Evolutionary conservation across 805 yeast species (phyloP), one percentile per base, ranked within the genome.

Genomic region (Candida methanosorbosa): DNA sequence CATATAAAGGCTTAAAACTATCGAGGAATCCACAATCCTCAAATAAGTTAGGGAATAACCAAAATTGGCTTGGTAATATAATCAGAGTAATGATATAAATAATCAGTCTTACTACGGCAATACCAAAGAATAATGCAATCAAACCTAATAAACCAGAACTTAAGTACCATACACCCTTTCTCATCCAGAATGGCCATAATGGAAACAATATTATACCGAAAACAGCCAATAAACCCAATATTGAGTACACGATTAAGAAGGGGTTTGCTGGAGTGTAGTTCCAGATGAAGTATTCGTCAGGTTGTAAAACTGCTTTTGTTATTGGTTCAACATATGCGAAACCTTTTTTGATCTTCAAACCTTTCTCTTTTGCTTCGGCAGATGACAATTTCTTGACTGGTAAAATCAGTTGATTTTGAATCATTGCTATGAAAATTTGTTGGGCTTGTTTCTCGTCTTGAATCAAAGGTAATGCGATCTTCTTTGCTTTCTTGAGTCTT

Each of bases 31-130:
- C 95, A 48, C 94, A 88, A 53, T 92, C 98, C 42, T 80, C 98
- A 60, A 88, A 92, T 52, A 92, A 67, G 54, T 90, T 90, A 37
- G 98, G 98, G 70, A 86, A 90, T 31, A 92, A 56, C 98, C 98
- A 92, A 54, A 92, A 70, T n/a, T 94, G 95, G 29, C 76, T 75
- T 7, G 76, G 72, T 37, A 70, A 61, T 1, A 72, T 58, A 32
- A 79, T 61, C 43, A 72, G 70, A 0, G 87, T 72, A 34, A 81
- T 45, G 18, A 70, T 45, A 48, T 77, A 85, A 18, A 92, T 53
- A 27, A 88, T 66, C 53, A 88, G 64, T 52, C 98, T 72, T 23
- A 90, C 61, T 29, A 92, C 68, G 2, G 97, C 95, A 46, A 83
- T 57, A 16, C 61, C 81, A 44, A 92, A 81, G 58, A 92, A 81